Percentiles rank a stretch among this genome's conserved stretches.
Conservation (phyloP, 371 early-diverging fungal genomes). For the Actinomortierella ambigua region DNA sequence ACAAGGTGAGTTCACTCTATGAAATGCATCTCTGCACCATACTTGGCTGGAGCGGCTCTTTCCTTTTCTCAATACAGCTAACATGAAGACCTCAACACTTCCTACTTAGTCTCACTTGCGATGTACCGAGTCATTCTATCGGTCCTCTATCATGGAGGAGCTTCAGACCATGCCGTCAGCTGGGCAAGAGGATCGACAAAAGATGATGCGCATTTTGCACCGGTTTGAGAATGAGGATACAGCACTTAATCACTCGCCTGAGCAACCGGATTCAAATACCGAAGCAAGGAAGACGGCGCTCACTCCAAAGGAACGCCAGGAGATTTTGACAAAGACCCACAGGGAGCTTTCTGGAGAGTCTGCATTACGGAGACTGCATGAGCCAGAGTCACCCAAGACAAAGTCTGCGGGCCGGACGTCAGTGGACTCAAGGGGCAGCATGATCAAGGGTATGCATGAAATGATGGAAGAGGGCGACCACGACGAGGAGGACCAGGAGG, state of each 20-base stretch:
- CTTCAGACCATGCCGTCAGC: slow-evolving; percentile 52
- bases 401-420: too few relatives aligned
- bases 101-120: slow-evolving; percentile 48
- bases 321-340: slow-evolving; percentile 25
- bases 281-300: slow-evolving; percentile 4
- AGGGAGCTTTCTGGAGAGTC: slow-evolving; percentile 15
- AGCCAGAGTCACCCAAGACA: too few relatives aligned
- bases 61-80: too few relatives aligned
- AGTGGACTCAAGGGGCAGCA: too few relatives aligned
- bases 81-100: too few relatives aligned
- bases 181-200: slow-evolving; percentile 49
- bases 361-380: too few relatives aligned
- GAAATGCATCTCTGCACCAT: not conserved
- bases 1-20: slow-evolving; percentile 39
- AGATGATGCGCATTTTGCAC: slow-evolving; percentile 60
- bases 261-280: not conserved
- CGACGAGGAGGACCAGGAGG: slow-evolving; percentile 22
- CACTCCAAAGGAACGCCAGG: slow-evolving; percentile 25
- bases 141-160: slow-evolving; percentile 62
- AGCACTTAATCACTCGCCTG: slow-evolving; percentile 9
- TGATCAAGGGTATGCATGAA: not conserved
- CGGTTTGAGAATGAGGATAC: slow-evolving; percentile 56
- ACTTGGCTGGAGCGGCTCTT: slow-evolving; percentile 20
- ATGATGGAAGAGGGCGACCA: slow-evolving; percentile 16
- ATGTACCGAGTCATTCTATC: slow-evolving; percentile 75